A percentile compares a stretch with the other conserved stretches of the same genome.
Evolutionary conservation across 768 basidiomycete species (phyloP).

Genomic region (Pholiota conissans): DNA sequence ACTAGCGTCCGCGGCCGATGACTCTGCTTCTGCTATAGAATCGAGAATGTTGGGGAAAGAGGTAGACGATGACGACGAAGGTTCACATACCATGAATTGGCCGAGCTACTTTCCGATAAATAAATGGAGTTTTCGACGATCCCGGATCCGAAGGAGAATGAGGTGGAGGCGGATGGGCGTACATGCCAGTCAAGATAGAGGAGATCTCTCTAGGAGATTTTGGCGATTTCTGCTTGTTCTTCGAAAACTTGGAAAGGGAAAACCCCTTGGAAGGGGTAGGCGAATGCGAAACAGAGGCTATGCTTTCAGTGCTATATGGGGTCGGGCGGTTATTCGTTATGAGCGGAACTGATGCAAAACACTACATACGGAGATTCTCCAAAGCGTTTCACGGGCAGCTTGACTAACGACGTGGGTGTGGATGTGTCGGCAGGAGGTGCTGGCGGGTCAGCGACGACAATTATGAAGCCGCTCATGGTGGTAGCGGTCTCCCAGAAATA

Average conservation of each 20-base stretch:
- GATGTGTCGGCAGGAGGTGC: not conserved
- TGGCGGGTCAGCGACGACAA: not conserved
- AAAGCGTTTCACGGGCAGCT: not conserved
- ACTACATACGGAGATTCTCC: not conserved
- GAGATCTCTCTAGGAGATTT: slow-evolving; percentile 1
- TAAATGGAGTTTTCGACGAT: not conserved
- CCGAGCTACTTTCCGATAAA: not conserved
- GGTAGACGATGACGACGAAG: not conserved
- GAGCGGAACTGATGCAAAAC: not conserved
- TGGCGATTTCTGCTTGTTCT: not conserved
- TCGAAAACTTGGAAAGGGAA: not conserved
- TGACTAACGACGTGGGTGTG: not conserved
- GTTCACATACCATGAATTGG: not conserved
- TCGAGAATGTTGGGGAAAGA: not conserved
- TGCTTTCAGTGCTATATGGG: not conserved
- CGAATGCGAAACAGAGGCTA: not conserved
- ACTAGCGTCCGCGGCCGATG: not conserved
- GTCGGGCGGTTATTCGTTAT: not conserved
- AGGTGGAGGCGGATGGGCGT: slow-evolving; percentile 1
- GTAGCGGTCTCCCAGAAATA: not conserved
- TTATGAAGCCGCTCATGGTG: not conserved
- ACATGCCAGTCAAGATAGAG: slow-evolving; percentile 9
- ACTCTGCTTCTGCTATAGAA: not conserved
- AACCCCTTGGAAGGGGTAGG: not conserved
- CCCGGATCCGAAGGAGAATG: not conserved